phyloP scores from a whole-genome alignment of 23 red algal genomes.

The Gracilaria vermiculophylla region DNA sequence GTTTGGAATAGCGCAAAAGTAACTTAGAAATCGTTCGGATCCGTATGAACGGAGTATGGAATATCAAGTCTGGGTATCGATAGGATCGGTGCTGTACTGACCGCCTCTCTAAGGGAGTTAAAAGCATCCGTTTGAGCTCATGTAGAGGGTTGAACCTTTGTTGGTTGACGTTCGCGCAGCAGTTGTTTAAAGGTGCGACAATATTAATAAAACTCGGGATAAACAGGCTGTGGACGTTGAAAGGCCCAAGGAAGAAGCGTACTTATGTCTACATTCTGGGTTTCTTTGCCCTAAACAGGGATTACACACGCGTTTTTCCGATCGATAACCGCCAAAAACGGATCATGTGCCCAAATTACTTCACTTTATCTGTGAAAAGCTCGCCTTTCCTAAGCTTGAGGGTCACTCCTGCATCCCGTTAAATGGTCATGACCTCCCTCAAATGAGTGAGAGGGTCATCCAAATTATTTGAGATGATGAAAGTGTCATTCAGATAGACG shows the following conservation, averaged over 20 bases:
- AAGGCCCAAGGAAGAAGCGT: neutral
- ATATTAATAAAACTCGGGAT: neutral
- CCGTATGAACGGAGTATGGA: neutral
- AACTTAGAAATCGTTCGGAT: neutral
- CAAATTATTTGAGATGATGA: neutral
- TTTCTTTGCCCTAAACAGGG: neutral
- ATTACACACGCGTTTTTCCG: neutral
- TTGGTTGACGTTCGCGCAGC: neutral
- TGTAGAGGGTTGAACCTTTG: neutral
- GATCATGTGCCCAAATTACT: neutral
- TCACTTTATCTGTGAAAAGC: neutral
- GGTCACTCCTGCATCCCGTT: too few species aligned
- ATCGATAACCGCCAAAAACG: neutral
- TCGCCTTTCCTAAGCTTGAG: neutral
- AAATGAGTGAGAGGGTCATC: too few species aligned
- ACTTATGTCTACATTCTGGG: neutral
- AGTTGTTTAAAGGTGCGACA: neutral
- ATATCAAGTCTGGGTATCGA: neutral
- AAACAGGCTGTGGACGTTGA: neutral
- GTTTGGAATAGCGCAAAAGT: neutral
- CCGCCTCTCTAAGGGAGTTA: neutral
- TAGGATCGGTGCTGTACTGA: neutral
- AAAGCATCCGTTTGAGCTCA: too few species aligned
- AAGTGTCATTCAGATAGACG: neutral
- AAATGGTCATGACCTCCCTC: too few species aligned